These are phyloP conservation scores for Cryptosporidium meleagridis DNA, from an alignment of 169 alveolate species.

Conservation along the genomic window DNA sequence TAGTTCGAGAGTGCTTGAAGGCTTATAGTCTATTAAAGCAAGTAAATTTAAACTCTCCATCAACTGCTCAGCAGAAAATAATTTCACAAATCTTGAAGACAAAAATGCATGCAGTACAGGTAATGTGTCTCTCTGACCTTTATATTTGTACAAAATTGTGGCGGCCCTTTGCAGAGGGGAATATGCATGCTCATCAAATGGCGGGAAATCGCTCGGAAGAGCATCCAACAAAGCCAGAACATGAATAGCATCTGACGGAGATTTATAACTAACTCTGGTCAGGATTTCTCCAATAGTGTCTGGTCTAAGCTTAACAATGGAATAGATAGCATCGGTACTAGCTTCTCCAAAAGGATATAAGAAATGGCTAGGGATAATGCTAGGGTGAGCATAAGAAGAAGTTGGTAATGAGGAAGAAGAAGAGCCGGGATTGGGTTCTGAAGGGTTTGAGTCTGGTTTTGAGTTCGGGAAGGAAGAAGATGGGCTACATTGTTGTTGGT, in stretches of 20 bases:
- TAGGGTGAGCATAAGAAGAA: background rate
- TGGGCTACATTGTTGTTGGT: background rate
- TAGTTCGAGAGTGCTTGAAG: constrained; percentile 5
- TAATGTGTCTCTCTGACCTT: constrained; percentile 32
- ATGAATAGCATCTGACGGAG: constrained; percentile 18
- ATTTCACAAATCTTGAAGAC: constrained; percentile 10
- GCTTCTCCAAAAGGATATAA: constrained; percentile 68
- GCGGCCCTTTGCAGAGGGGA: constrained; percentile 71
- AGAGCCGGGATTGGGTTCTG: background rate
- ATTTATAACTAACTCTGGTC: constrained; percentile 20
- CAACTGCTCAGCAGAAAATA: constrained; percentile 40
- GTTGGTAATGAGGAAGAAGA: background rate
- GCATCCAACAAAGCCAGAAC: constrained; percentile 56
- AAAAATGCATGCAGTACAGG: constrained; percentile 41
- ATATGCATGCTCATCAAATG: constrained; percentile 20
- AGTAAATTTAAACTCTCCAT: constrained; percentile 24
- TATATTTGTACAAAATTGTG: constrained; percentile 20
- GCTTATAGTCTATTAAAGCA: constrained; percentile 40
- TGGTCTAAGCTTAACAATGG: constrained; percentile 60
- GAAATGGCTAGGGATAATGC: constrained; percentile 7
- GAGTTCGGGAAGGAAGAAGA: background rate
- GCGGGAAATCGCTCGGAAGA: constrained; percentile 55
- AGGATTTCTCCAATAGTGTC: constrained; percentile 71
- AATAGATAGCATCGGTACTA: constrained; percentile 22
- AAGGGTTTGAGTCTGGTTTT: background rate